Base-by-base conservation (phyloP, 495 filamentous ascomycete species). In the Cercophora newfieldiana region DNA sequence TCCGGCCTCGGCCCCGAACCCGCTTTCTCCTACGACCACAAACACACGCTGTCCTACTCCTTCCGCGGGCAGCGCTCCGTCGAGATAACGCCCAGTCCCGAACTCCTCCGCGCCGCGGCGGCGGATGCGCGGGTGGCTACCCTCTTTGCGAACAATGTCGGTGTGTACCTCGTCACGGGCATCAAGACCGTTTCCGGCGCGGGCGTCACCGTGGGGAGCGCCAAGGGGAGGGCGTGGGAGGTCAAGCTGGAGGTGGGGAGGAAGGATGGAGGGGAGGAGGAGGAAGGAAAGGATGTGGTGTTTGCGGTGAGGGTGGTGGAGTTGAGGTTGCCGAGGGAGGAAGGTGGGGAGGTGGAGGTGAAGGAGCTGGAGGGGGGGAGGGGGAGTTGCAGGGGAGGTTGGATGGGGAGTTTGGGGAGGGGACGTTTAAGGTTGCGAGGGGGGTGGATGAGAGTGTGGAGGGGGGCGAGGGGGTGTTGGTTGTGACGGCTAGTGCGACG, bases 1-100 rank as follows among this genome's bases (percentile, higher is more conserved):
- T 57, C 28, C 54, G 54, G 54, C 54, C 54, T 57, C 22, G 54
- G 54, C 54, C 5, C 21, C 54, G 54, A 57, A 57, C 54, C 54
- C 54, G 24, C 54, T 25, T 30, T 57, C 54, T 14, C 54, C 25
- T 57, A 14, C 19, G 54, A 57, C 28, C 54, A 18, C 24, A 57
- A 57, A 25, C 24, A 57, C 54, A 7, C 10, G 2, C 28, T 57
- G 8, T 57, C 50, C 2, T 53, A 57, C 16, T 29, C 54, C 25
- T 30, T 29, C 54, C 24, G 24, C 54, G 28, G 19, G 14, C 54
- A 30, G 54, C 22, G 25, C 3, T 24, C 53, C 21, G 18, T 28
- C 14, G 7, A 53, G 7, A 7, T 53, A 7, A 10, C 49, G 16
- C 21, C 25, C 53, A 28, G 14, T 28, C 21, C 3, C 4, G 53